These are phyloP conservation scores for Trapa incisa DNA, from an alignment of 345 rosid species.

Conservation along the genomic window DNA sequence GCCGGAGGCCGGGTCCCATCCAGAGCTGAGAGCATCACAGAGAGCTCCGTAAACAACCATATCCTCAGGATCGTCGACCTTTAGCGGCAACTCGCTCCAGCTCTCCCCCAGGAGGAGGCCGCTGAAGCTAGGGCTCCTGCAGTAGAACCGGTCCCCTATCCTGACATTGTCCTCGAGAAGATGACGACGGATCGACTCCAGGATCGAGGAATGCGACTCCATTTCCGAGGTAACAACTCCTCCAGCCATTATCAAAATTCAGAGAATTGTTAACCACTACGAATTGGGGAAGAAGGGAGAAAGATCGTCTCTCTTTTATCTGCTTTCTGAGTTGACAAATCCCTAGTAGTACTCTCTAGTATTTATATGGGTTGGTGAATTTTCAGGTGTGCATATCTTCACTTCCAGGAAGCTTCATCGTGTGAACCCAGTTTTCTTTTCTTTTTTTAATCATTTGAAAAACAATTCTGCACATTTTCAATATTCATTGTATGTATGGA, in stretches of 20 bases:
- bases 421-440: background rate
- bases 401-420: background rate
- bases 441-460: too few species aligned
- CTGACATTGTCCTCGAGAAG: constrained; percentile 5
- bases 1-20: constrained; percentile 16
- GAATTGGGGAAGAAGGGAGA: background rate
- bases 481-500: too few species aligned
- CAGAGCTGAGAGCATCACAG: constrained; percentile 21
- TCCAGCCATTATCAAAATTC: background rate
- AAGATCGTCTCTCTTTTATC: background rate
- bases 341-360: background rate
- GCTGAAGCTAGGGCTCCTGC: constrained; percentile 23
- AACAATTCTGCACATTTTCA: too few species aligned
- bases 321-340: background rate
- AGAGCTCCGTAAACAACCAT: constrained; percentile 23
- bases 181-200: constrained; percentile 6
- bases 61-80: constrained; percentile 26
- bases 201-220: background rate
- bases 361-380: background rate
- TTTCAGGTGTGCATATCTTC: background rate
- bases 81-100: constrained; percentile 30
- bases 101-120: constrained; percentile 17
- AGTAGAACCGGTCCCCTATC: background rate
- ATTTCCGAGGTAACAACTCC: background rate
- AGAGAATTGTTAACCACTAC: background rate